A percentile compares a stretch with the other conserved stretches of the same genome.
These are phyloP conservation scores for Cystoderma amianthinum DNA, from an alignment of 768 basidiomycete genomes.

Conservation along the genomic window DNA sequence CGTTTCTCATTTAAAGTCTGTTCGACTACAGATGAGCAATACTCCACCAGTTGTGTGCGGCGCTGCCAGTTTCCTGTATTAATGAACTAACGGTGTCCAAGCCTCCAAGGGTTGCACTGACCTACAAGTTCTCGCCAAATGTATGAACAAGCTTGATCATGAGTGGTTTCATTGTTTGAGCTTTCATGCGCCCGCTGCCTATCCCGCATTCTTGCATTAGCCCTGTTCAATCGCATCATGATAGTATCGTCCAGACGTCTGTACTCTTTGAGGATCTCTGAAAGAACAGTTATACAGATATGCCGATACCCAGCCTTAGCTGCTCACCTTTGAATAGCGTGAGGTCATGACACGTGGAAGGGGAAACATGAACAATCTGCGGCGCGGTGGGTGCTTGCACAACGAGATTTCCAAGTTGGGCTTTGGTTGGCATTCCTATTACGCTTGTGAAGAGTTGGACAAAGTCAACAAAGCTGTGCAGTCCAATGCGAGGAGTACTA, in stretches of 20 bases:
- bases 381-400: slow-evolving; percentile 58
- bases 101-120: too few relatives aligned
- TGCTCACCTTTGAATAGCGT: slow-evolving; percentile 68
- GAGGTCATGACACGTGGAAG: slow-evolving; percentile 67
- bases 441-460: neutral
- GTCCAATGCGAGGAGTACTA: neutral
- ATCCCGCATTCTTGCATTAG: slow-evolving; percentile 71
- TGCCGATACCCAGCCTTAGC: too few relatives aligned
- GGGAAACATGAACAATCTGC: slow-evolving; percentile 66
- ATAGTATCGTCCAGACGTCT: slow-evolving; percentile 75
- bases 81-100: too few relatives aligned
- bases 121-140: slow-evolving; percentile 78
- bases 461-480: neutral
- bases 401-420: slow-evolving; percentile 59
- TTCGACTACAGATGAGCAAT: slow-evolving; percentile 69
- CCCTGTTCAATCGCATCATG: slow-evolving; percentile 75
- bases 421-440: slow-evolving; percentile 29
- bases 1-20: slow-evolving; percentile 52
- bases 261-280: slow-evolving; percentile 81
- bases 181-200: slow-evolving; percentile 44
- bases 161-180: slow-evolving; percentile 41
- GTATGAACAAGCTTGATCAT: slow-evolving; percentile 70
- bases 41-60: slow-evolving; percentile 65
- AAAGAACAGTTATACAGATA: neutral
- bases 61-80: slow-evolving; percentile 60